Evolutionary conservation across 306 rosid genomes (phyloP).

Genomic region (Citrullus colocynthis): DNA sequence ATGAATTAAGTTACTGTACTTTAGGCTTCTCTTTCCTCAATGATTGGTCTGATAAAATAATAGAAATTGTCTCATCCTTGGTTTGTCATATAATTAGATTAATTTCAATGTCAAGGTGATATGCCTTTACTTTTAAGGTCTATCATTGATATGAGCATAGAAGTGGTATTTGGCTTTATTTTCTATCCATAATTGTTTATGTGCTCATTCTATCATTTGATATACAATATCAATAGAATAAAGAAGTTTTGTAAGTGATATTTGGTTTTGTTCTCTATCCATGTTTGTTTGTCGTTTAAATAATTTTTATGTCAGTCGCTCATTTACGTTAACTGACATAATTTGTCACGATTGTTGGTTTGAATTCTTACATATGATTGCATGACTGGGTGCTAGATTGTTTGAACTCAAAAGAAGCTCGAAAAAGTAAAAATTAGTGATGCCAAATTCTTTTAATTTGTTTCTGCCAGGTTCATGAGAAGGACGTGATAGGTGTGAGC

Average conservation of each 20-base stretch:
- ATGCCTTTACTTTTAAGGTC: neutral
- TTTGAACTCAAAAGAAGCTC: neutral
- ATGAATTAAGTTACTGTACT: neutral
- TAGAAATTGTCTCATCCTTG: neutral
- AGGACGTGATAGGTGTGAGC: constrained; percentile 79
- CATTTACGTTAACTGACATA: neutral
- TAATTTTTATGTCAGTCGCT: neutral
- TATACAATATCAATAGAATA: neutral
- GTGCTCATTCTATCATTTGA: neutral
- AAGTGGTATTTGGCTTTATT: neutral
- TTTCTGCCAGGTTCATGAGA: constrained; percentile 74
- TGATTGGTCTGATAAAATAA: neutral
- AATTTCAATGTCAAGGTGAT: neutral
- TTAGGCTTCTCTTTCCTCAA: neutral
- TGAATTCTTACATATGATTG: neutral
- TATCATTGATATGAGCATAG: neutral
- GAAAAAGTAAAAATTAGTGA: neutral
- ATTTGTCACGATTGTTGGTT: neutral
- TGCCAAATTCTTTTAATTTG: neutral
- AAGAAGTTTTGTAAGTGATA: neutral
- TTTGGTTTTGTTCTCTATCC: neutral
- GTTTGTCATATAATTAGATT: neutral
- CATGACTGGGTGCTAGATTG: neutral
- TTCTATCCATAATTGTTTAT: neutral
- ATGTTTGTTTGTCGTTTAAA: neutral